Conservation (phyloP, 768 basidiomycete species). For the Holtermannia corniformis region DNA sequence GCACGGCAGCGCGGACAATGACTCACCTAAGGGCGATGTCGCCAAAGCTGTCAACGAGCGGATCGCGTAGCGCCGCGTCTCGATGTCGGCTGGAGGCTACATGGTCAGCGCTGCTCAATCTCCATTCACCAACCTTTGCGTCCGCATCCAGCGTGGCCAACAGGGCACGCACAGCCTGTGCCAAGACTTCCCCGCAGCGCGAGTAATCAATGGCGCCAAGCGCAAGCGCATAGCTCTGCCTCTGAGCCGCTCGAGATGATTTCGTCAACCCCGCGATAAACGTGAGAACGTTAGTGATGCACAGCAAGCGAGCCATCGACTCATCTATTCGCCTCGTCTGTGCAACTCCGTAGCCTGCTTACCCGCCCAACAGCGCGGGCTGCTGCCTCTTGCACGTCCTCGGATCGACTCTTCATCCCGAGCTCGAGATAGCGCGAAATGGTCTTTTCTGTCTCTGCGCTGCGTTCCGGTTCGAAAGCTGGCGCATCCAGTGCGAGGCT, state of each 20-base stretch:
- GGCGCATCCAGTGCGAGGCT: conserved; percentile 54
- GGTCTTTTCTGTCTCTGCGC: conserved; percentile 37
- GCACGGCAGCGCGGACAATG: not conserved
- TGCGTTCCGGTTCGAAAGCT: conserved; percentile 44
- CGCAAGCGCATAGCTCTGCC: conserved; percentile 27
- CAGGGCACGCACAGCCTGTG: conserved; percentile 15
- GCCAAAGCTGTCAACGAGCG: conserved; percentile 21
- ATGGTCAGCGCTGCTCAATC: not conserved
- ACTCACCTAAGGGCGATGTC: conserved; percentile 7
- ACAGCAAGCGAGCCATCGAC: conserved; percentile 40
- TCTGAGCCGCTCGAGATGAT: conserved; percentile 15
- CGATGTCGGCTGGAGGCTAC: conserved; percentile 26
- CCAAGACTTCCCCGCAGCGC: not conserved
- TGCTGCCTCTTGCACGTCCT: conserved; percentile 63
- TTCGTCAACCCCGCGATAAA: conserved; percentile 21
- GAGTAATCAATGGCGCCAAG: conserved; percentile 24
- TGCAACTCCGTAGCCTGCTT: conserved; percentile 61
- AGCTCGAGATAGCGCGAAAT: conserved; percentile 51
- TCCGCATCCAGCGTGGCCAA: conserved; percentile 14
- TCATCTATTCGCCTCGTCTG: conserved; percentile 61
- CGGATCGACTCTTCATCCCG: conserved; percentile 59
- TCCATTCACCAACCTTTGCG: not conserved
- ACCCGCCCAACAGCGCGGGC: conserved; percentile 60
- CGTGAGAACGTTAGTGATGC: conserved; percentile 1
- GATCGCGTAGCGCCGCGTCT: conserved; percentile 28